Base-by-base conservation (phyloP, 139 green algal species). In the Cymbomonas tetramitiformis region DNA sequence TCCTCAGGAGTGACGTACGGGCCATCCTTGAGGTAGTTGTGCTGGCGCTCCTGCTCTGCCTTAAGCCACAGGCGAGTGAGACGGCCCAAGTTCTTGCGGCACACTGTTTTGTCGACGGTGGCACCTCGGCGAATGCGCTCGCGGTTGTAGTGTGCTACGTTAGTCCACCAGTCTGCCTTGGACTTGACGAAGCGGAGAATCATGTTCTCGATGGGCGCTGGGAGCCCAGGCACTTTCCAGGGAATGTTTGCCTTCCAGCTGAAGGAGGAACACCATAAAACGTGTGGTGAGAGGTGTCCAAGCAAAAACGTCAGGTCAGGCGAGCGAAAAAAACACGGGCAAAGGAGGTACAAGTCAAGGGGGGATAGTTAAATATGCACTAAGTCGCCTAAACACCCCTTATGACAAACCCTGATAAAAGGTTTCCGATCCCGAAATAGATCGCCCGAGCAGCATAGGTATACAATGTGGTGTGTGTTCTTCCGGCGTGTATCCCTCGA, bases 91-190 rank as follows among this genome's bases (percentile, higher is more conserved):
- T 99, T 99, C 79, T 99, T 99, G 68, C 86, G 75, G 79, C 83
- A 97, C 50, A 99, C 91, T 26, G 91, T 99, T 79, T 99, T 99
- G 81, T 99, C 91, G 26, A 99, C 91, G 2, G 91, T 99, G 25
- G 91, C 90, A 25, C 91, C 91, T 30, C 91, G 83, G 28, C 86
- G 73, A 77, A 99, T 99, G 71, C 91, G 84, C 81, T 99, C 91
- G 34, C 91, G 72, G 77, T 98, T 98, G 80, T 97, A 98, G 75
- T 98, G 90, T 34, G 90, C 90, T 53, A 99, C 91, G 60, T 99
- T 95, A 44, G 91, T 99, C 91, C 91, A 99, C 91, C 91, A 99
- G 77, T 99, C 91, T 1, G 87, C 89, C 82, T 99, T 99, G 62
- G 87, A 85, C 81, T 99, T 99, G 21, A 99, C 91, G 65, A 96